Percentiles rank a stretch among this genome's conserved stretches.
Evolutionary conservation across 805 yeast species (phyloP).

Genomic region (Schizosaccharomyces osmophilus): DNA sequence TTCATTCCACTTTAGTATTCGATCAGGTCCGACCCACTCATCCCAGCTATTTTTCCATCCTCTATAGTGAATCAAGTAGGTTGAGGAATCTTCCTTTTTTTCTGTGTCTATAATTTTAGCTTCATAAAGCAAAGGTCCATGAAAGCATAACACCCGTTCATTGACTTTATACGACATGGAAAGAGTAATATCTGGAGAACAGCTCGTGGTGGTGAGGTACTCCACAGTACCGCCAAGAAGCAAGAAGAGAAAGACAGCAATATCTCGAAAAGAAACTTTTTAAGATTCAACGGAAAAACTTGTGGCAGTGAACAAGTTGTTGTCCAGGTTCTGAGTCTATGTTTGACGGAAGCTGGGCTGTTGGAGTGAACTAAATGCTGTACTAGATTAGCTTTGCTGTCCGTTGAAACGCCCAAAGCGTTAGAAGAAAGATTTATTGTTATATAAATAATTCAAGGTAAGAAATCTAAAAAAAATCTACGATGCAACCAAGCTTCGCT

Average conservation of each 20-base stretch:
- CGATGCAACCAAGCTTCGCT: too few species aligned
- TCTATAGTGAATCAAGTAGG: conserved; percentile 61
- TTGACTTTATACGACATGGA: neutral
- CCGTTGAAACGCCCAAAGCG: too few species aligned
- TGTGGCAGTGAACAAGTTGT: neutral
- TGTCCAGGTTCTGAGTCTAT: neutral
- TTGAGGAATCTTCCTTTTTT: conserved; percentile 8
- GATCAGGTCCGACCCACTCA: conserved; percentile 63
- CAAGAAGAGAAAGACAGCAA: neutral
- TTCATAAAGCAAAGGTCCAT: conserved; percentile 75
- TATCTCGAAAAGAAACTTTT: neutral
- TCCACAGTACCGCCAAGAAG: neutral
- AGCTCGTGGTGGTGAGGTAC: neutral
- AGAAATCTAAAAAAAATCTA: too few species aligned
- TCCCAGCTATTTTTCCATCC: conserved; percentile 92
- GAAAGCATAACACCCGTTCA: conserved; percentile 20
- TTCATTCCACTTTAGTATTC: conserved; percentile 43
- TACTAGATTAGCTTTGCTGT: too few species aligned
- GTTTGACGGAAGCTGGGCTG: neutral
- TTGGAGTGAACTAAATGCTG: too few species aligned
- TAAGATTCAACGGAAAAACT: neutral
- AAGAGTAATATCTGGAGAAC: neutral
- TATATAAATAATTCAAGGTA: too few species aligned
- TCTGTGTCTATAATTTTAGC: conserved; percentile 31
- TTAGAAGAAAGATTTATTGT: too few species aligned